Percentiles rank a stretch among this genome's conserved stretches.
phyloP scores from a whole-genome alignment of 2,329 filamentous ascomycete genomes.

The Pseudocercospora cruenta region DNA sequence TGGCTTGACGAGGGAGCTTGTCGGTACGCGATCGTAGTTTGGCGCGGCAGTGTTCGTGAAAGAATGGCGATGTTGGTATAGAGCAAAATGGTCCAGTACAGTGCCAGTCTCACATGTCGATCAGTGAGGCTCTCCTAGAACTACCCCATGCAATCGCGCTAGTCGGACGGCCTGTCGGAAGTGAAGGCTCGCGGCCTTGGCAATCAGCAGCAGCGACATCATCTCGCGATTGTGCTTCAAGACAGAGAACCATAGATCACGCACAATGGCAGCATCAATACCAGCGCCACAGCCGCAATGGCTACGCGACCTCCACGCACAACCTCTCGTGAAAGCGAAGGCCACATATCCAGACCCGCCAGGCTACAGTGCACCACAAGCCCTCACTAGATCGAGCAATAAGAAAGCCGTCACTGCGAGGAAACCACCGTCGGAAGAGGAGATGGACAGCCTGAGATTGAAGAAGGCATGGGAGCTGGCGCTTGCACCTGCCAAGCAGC shows the following conservation, averaged over 20 bases:
- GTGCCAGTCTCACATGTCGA: neutral
- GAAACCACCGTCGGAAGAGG: conserved; percentile 72
- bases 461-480: conserved; percentile 99
- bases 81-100: neutral
- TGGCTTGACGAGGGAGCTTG: conserved; percentile 1
- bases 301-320: conserved; percentile 77
- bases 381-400: conserved; percentile 24
- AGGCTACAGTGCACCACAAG: conserved; percentile 66
- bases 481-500: conserved; percentile 85
- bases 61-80: neutral
- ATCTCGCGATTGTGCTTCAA: neutral
- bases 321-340: conserved; percentile 69
- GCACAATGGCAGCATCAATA: conserved; percentile 36
- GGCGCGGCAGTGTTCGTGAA: neutral
- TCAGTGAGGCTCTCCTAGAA: neutral
- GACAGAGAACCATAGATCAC: neutral
- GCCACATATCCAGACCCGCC: conserved; percentile 75
- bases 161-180: neutral
- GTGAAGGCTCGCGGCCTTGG: conserved; percentile 1
- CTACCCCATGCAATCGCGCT: neutral
- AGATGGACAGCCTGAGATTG: conserved; percentile 93
- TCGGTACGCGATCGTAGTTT: neutral
- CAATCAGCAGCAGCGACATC: neutral
- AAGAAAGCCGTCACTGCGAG: conserved; percentile 47
- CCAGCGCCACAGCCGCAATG: conserved; percentile 65